Conservation (phyloP, 768 basidiomycete species). For the Pleurotus eryngii region DNA sequence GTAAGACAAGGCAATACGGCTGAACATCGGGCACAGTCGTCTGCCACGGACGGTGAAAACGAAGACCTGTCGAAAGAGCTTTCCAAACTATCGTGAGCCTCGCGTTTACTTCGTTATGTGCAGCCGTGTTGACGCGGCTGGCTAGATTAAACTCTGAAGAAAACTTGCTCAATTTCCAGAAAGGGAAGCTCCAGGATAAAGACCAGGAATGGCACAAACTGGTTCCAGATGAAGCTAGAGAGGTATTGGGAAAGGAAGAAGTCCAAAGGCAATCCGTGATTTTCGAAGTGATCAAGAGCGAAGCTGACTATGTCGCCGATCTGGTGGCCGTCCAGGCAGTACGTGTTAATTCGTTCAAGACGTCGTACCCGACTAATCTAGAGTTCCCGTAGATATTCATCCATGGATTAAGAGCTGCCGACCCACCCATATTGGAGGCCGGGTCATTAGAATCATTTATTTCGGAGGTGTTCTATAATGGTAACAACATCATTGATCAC, state of each 20-base stretch:
- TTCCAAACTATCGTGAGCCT: slow-evolving; percentile 37
- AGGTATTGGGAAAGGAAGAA: slow-evolving; percentile 71
- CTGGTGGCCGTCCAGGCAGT: slow-evolving; percentile 66
- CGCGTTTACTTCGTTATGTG: slow-evolving; percentile 4
- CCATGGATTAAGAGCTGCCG: slow-evolving; percentile 52
- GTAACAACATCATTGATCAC: slow-evolving; percentile 60
- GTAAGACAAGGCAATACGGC: too few relatives aligned
- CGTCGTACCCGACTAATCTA: not conserved
- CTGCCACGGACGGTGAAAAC: slow-evolving; percentile 23
- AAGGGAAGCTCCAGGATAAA: slow-evolving; percentile 56
- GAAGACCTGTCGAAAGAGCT: slow-evolving; percentile 29
- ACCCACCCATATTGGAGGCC: slow-evolving; percentile 63
- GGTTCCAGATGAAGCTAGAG: slow-evolving; percentile 67
- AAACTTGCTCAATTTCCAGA: slow-evolving; percentile 63
- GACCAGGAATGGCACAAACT: slow-evolving; percentile 84
- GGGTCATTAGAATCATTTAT: slow-evolving; percentile 64
- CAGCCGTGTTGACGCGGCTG: not conserved
- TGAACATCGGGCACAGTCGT: slow-evolving; percentile 8
- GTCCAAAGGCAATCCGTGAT: slow-evolving; percentile 83
- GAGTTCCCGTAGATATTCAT: slow-evolving; percentile 60
- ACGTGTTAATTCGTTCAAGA: slow-evolving; percentile 23
- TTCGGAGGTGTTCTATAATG: slow-evolving; percentile 80
- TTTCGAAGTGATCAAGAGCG: slow-evolving; percentile 88
- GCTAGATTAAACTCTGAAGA: slow-evolving; percentile 61
- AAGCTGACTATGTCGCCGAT: slow-evolving; percentile 85